phyloP scores from a whole-genome alignment of 352 stramenopile species.

The Pythium myriotylum region DNA sequence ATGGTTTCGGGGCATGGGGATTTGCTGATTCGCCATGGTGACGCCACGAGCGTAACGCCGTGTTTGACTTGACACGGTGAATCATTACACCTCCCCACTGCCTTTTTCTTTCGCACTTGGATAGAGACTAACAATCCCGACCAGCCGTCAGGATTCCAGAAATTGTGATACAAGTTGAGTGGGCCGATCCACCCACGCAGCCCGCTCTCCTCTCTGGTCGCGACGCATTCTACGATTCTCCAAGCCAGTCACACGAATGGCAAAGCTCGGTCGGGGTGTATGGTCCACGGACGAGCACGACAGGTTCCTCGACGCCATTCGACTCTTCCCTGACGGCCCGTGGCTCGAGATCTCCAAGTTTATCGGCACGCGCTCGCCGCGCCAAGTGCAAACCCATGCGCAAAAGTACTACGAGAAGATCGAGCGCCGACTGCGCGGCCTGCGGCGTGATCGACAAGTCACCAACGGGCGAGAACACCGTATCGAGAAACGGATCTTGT shows the following conservation, averaged over 20 bases:
- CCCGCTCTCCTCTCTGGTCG: too few relatives aligned
- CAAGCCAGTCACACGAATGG: background rate
- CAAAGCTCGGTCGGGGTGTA: background rate
- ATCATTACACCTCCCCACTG: too few relatives aligned
- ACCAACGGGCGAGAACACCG: conserved; percentile 6
- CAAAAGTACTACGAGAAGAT: conserved; percentile 76
- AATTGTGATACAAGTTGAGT: too few relatives aligned
- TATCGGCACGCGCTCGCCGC: conserved; percentile 36
- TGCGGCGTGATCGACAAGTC: conserved; percentile 19
- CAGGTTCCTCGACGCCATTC: conserved; percentile 31
- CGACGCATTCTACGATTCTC: too few relatives aligned
- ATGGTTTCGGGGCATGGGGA: too few relatives aligned
- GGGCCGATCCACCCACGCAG: too few relatives aligned
- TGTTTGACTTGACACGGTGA: too few relatives aligned
- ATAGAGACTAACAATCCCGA: too few relatives aligned
- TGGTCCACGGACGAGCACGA: conserved; percentile 38
- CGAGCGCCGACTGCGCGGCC: conserved; percentile 45
- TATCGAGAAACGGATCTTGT: conserved; percentile 5
- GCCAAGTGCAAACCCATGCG: conserved; percentile 61
- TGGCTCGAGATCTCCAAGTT: conserved; percentile 30
- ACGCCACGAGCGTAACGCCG: too few relatives aligned
- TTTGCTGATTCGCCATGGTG: background rate
- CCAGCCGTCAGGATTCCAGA: too few relatives aligned
- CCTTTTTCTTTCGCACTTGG: too few relatives aligned
- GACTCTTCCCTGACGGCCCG: conserved; percentile 31